Evolutionary conservation across 441 rosid genomes (phyloP).

Genomic region (Capsella rubella): DNA sequence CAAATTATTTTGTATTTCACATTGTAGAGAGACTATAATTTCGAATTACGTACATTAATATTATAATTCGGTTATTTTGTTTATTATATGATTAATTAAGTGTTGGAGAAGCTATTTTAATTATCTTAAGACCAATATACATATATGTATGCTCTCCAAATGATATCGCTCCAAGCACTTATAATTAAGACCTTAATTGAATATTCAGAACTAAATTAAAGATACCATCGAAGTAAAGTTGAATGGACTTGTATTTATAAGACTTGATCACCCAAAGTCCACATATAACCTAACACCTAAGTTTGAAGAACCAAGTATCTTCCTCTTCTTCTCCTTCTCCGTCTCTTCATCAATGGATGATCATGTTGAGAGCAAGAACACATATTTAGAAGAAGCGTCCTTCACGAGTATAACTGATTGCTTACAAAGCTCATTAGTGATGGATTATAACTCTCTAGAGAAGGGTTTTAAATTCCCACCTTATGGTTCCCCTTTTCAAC

Average conservation of each 20-base stretch:
- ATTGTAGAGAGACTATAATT: neutral
- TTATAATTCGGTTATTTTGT: no score
- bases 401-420: constrained; percentile 63
- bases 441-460: constrained; percentile 69
- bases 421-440: constrained; percentile 57
- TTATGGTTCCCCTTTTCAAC: constrained; percentile 42
- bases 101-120: neutral
- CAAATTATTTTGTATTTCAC: constrained; percentile 44
- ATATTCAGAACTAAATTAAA: constrained; percentile 23
- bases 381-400: constrained; percentile 45
- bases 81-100: no score
- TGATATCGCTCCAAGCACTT: neutral
- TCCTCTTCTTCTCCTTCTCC: constrained; percentile 4
- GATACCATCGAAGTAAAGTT: constrained; percentile 17
- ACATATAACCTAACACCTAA: constrained; percentile 35
- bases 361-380: constrained; percentile 41
- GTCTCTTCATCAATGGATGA: constrained; percentile 22
- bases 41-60: neutral
- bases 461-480: constrained; percentile 65
- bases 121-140: neutral
- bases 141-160: neutral
- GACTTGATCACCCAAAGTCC: constrained; percentile 48
- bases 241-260: constrained; percentile 40
- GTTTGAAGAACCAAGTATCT: constrained; percentile 26
- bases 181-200: constrained; percentile 1